Evolutionary conservation across 306 rosid species (phyloP), one percentile per base, ranked within the genome.

Genomic region (Vigna radiata): DNA sequence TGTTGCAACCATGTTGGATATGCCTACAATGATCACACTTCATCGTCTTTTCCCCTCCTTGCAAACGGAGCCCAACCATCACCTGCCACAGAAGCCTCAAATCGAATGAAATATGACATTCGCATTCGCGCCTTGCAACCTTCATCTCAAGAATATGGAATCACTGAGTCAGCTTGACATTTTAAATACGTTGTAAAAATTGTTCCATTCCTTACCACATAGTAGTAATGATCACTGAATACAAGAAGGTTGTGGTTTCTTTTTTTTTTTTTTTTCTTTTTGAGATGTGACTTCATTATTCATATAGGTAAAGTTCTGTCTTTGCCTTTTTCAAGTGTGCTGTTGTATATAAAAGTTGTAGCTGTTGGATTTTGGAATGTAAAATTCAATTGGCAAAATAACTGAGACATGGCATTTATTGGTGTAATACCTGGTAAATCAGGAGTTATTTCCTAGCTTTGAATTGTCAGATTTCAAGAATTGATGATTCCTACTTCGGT

Each of bases 111-210:
- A 75, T 95, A 89, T 73, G 85, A 88, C 55, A 91, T 95, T 47
- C 86, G 81, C 73, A 89, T 95, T 70, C 89, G 96, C 46, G 84
- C 97, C 12, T 87, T 95, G 29, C 97, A 92, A 80, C 98, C 98
- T 70, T 88, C 90, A 1, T 92, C 92, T 18, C 77, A 86, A 60
- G 87, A 80, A 77, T 77, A 78, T 44, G 86, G 83, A 21, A 52
- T 78, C 64, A 77, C 82, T 3, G 15, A 81, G n/a, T 67, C 77
- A 6, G 75, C 68, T 52, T 86, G 64, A 76, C 56, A 23, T 3
- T 37, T 25, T 23, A 47, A 44, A 16, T 2, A 9, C 8, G 25
- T 46, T 43, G 31, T 55, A 14, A 77, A 72, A 58, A 13, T 68
- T 77, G 70, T 49, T 8, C 21, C 68, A 47, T 56, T 75, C 44